These are phyloP conservation scores for Allomyces macrogynus DNA, from an alignment of 192 early-diverging fungal genomes.

Conservation along the genomic window DNA sequence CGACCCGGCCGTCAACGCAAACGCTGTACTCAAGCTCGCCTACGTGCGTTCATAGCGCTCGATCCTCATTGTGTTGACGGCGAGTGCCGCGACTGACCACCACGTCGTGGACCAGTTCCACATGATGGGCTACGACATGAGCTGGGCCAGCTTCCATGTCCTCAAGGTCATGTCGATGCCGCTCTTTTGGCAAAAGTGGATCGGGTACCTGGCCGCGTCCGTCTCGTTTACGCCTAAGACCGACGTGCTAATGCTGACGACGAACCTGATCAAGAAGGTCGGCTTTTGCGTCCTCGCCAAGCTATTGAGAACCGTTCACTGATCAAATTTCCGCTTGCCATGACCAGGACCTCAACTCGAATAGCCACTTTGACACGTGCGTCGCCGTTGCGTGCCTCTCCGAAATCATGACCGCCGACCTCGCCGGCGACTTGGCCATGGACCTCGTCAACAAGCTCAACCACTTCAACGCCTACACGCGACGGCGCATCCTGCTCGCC, in stretches of 20 bases:
- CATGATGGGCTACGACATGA: constrained; percentile 95
- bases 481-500: constrained; percentile 72
- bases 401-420: constrained; percentile 75
- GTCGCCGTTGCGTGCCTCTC: constrained; percentile 83
- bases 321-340: background rate
- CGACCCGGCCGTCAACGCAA: constrained; percentile 68
- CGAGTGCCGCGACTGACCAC: background rate
- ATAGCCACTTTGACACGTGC: constrained; percentile 59
- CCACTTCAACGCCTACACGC: constrained; percentile 80
- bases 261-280: constrained; percentile 92
- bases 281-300: background rate
- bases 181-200: constrained; percentile 63
- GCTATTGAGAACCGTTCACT: background rate
- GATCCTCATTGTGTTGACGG: background rate
- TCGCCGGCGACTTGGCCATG: constrained; percentile 67
- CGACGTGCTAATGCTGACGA: constrained; percentile 87
- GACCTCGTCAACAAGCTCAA: constrained; percentile 74
- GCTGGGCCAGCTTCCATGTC: constrained; percentile 88
- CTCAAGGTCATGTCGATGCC: constrained; percentile 90
- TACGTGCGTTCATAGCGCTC: constrained; percentile 25
- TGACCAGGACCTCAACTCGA: constrained; percentile 62
- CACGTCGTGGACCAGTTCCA: constrained; percentile 39
- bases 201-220: constrained; percentile 80
- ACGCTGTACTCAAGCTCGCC: constrained; percentile 69
- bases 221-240: constrained; percentile 80